Evolutionary conservation across 164 flowering plant genomes (phyloP).

Genomic region (Aristolochia californica): DNA sequence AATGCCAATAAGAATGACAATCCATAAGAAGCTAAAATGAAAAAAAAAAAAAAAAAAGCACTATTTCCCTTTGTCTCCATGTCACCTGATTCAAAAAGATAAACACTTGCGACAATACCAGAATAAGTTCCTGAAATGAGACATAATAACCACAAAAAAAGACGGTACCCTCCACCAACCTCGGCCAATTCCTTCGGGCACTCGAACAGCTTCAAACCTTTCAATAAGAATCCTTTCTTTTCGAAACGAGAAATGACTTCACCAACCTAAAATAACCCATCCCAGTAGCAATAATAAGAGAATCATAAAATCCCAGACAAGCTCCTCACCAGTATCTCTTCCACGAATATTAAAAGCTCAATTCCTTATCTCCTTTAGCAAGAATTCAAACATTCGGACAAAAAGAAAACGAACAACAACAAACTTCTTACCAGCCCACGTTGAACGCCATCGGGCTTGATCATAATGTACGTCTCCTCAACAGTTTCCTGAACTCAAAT

Average conservation of each 20-base stretch:
- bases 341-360: neutral
- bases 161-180: slow-evolving; percentile 46
- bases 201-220: slow-evolving; percentile 85
- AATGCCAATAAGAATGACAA: neutral
- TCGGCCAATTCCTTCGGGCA: slow-evolving; percentile 87
- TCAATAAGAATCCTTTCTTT: slow-evolving; percentile 89
- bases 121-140: neutral
- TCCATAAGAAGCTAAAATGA: neutral
- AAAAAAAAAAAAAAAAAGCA: neutral
- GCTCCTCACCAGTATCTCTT: neutral
- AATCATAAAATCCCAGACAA: slow-evolving; percentile 1
- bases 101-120: neutral
- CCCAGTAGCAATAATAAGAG: neutral
- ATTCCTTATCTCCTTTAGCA: neutral
- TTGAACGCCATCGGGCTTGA: slow-evolving; percentile 96
- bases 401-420: neutral
- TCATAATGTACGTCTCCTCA: slow-evolving; percentile 86
- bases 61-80: neutral
- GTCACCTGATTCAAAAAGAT: neutral
- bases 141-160: neutral
- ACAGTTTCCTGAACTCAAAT: slow-evolving; percentile 44
- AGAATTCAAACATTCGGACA: neutral
- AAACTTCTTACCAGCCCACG: slow-evolving; percentile 68
- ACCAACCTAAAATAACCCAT: slow-evolving; percentile 57
- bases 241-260: slow-evolving; percentile 93